Base-by-base conservation (phyloP, 352 stramenopile genomes). In the Phytophthora pistaciae region DNA sequence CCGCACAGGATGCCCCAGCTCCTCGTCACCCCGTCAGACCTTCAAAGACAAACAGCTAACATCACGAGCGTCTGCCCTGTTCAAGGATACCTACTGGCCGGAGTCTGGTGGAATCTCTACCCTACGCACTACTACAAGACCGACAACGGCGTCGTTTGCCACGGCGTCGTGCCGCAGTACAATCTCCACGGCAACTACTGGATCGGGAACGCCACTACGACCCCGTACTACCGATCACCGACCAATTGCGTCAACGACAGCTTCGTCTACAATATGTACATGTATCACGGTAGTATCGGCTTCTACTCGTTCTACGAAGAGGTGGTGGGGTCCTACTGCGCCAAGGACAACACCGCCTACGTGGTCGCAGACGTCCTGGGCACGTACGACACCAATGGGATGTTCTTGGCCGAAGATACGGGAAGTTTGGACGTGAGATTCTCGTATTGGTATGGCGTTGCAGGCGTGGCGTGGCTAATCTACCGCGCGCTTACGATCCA, bases 261-360 rank as follows among this genome's bases (percentile, higher is more conserved):
- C 29, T 53, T 48, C 16, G 3, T 48, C 16, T 56, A 60, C 20
- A 20, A 70, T 3, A 44, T 70, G 18, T 75, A 70, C 36, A 55
- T 75, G 10, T 75, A 70, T 10, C 61, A 75, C 25, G 68, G 61
- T 10, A 70, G 55, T 16, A 59, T 75, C 23, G 68, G 68, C 1
- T 70, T 59, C 48, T 66, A 66, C 31, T 66, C 60, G 11, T 57
- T 52, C 31, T 66, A 66, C 49, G 46, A 57, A 66, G 56, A 59
- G 29, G 44, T 33, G 6, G 20, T 40, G 1, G 68, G 68, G 8
- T 54, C 50, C 4, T 75, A 53, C 46, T 75, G 68, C 20, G 9
- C 25, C 8, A 42, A 48, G 16, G 62, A 70, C 21, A 59, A 46
- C 2, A 56, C 18, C 3, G 40, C 61, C 18, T 70, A 66, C 14